Base-by-base conservation (phyloP, 139 green algal genomes). In the Spirogloea muscicola region DNA sequence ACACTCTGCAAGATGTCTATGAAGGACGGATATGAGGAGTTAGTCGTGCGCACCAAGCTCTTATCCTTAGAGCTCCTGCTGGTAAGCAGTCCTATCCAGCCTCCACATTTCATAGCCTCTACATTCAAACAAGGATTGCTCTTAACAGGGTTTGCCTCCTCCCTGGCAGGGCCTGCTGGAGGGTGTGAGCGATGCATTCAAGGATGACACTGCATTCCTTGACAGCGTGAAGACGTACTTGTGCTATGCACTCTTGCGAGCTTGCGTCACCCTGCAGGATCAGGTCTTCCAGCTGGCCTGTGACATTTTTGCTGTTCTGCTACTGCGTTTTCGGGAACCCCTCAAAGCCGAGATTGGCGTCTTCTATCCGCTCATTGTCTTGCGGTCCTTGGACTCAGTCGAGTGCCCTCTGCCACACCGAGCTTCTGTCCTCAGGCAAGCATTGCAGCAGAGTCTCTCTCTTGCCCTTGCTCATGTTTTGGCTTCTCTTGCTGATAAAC, bases 21-120 rank as follows among this genome's bases (percentile, higher is more conserved):
- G 60, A 79, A 79, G 62, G 70, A 79, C 31, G 70, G 70, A 29
- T 76, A 60, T 5, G 71, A 82, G 5, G 70, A 58, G 25, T 27
- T 80, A 13, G 39, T 82, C 13, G 16, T 62, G 40, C 76, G 74
- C 42, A 62, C 76, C 10, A 84, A 79, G 49, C 44, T 72, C 0
- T 84, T 99, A 40, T 91, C 94, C 0, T 84, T 99, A 64, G 90
- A 98, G 87, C 82, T 99, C 66, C 85, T 99, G 29, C 95, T 95
- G 82, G 72, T 80, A 64, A 7, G 71, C 37, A 36, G 44, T 62
- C 5, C 37, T 21, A 21, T 55, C 21, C 21, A 31, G 21, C 46
- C 21, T 55, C 46, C 46, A 55, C 21, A 55, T 55, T 55, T 55
- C 21, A 21, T 31, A 21, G 46, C 46, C 46, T 55, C 21, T 21